These are phyloP conservation scores for Echinosophora koreensis DNA, from an alignment of 306 rosid species.

Conservation along the genomic window DNA sequence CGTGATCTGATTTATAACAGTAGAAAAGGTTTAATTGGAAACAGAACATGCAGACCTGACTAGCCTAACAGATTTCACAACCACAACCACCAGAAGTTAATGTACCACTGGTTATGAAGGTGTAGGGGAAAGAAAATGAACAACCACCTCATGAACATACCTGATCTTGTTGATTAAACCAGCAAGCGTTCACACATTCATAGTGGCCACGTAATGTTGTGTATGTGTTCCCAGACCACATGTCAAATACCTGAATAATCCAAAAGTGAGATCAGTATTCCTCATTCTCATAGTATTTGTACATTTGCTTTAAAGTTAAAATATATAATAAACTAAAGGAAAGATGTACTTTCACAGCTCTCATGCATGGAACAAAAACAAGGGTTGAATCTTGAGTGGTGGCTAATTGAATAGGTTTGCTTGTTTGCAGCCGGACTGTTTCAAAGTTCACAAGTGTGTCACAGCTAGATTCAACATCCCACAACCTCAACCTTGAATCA, in stretches of 20 bases:
- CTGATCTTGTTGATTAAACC: conserved; percentile 85
- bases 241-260: conserved; percentile 76
- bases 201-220: conserved; percentile 82
- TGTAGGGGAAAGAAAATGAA: conserved; percentile 16
- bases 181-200: conserved; percentile 85
- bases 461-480: conserved; percentile 93
- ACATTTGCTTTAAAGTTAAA: conserved; percentile 35
- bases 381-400: conserved; percentile 72
- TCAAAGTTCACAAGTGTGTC: conserved; percentile 95
- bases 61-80: conserved; percentile 23
- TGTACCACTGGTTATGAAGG: conserved; percentile 27
- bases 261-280: conserved; percentile 39
- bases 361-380: conserved; percentile 96
- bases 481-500: conserved; percentile 91
- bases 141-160: conserved; percentile 50
- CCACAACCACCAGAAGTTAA: conserved; percentile 17
- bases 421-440: conserved; percentile 84
- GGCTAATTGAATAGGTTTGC: conserved; percentile 91
- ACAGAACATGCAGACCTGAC: conserved; percentile 8
- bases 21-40: conserved; percentile 16
- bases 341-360: conserved; percentile 74
- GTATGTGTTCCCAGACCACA: conserved; percentile 85
- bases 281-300: conserved; percentile 28
- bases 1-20: conserved; percentile 38
- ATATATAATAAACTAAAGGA: conserved; percentile 15